Evolutionary conservation across 2,329 filamentous ascomycete genomes (phyloP), one percentile per base, ranked within the genome.

Genomic region (Aspergillus sp.): DNA sequence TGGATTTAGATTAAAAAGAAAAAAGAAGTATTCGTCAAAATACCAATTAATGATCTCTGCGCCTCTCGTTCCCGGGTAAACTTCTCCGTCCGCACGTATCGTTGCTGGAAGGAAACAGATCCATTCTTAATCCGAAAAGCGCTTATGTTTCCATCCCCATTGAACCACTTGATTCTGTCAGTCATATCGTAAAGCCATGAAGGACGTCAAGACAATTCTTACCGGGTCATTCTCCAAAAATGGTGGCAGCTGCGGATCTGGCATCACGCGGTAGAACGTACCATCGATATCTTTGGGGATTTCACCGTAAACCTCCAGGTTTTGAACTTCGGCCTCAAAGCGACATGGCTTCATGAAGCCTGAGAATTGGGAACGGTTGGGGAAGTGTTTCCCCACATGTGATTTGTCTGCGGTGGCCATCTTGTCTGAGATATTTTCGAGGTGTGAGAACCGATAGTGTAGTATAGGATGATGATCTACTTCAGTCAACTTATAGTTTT

Each of bases 241-340:
- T 0, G 65, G 67, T 0, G 66, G 59, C 0, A 63, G 49, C 2
- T 64, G 64, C 0, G 69, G 72, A 53, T 78, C 75, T 11, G 74
- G 73, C 61, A 77, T 76, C 12, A 78, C 64, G 4, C 75, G 69
- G 51, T 68, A 76, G 48, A 75, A 76, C 0, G 67, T 73, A 0
- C 73, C 73, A 41, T 70, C 58, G 33, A 76, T 73, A 6, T 72
- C 70, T 5, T 50, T 43, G 0, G 73, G 73, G 29, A 76, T 67
- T 4, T 60, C 57, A 5, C 72, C 71, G 1, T 61, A 54, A 7
- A 73, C 62, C 40, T 73, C 69, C 2, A 74, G 52, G 40, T 72
- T 58, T 30, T 60, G 57, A 12, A 72, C 56, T 39, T 73, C 66
- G 8, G 68, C 69, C 49, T 71, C 69, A 7, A 71, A 48, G 0